phyloP scores from a whole-genome alignment of 2,329 filamentous ascomycete species.

The Sporothrix globosa region DNA sequence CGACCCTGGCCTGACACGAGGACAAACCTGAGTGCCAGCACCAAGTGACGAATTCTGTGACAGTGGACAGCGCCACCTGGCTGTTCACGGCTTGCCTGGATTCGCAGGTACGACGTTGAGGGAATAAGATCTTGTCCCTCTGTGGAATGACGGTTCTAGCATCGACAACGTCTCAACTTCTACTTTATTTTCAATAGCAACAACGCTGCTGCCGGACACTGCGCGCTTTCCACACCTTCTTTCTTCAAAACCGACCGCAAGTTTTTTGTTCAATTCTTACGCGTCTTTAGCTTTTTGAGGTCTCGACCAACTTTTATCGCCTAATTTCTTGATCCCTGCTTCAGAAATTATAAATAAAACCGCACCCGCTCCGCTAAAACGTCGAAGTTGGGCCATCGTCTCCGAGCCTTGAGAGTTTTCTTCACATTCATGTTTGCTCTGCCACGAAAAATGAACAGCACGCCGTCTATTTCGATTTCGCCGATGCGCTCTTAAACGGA shows the following conservation, averaged over 20 bases:
- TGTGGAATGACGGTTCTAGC: background rate
- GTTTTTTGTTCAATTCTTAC: constrained; percentile 3
- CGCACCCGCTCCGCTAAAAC: background rate
- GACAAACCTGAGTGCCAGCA: background rate
- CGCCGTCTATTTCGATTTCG: constrained; percentile 7
- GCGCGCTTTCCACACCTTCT: background rate
- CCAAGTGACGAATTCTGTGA: background rate
- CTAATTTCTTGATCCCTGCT: constrained; percentile 5
- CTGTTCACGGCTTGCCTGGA: background rate
- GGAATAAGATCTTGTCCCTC: background rate
- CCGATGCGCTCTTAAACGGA: constrained; percentile 22
- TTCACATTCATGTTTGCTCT: background rate
- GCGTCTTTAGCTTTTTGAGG: background rate
- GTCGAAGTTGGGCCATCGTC: background rate
- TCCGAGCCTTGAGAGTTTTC: background rate
- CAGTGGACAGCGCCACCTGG: constrained; percentile 2
- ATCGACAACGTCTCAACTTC: background rate
- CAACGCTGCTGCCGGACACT: constrained; percentile 7
- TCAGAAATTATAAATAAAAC: background rate
- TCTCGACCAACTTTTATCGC: background rate
- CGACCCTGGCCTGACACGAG: constrained; percentile 7
- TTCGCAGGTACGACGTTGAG: background rate
- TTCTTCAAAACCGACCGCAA: background rate
- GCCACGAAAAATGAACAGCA: constrained; percentile 30
- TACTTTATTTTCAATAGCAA: background rate